phyloP scores from a whole-genome alignment of 805 yeast genomes.

The Saccharomycopsis selenospora region DNA sequence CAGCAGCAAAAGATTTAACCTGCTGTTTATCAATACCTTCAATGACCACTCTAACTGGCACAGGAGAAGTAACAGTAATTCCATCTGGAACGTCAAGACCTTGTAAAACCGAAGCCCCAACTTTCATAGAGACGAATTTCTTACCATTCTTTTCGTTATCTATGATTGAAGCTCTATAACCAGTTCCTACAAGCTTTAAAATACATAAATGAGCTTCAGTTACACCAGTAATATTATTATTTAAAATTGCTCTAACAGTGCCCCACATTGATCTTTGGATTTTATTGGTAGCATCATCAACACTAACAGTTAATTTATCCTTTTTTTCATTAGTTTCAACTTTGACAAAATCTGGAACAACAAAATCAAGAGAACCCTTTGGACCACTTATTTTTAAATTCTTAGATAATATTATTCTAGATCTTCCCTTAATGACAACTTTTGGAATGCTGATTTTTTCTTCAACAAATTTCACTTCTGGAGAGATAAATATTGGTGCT shows the following conservation, averaged over 20 bases:
- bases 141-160: slow-evolving; percentile 33
- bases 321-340: slow-evolving; percentile 30
- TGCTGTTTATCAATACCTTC: slow-evolving; percentile 87
- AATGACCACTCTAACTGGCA: slow-evolving; percentile 75
- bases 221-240: slow-evolving; percentile 78
- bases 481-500: slow-evolving; percentile 61
- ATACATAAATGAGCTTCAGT: slow-evolving; percentile 89
- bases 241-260: slow-evolving; percentile 70
- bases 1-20: slow-evolving; percentile 82
- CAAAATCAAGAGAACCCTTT: slow-evolving; percentile 55
- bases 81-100: slow-evolving; percentile 73
- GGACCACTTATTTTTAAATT: slow-evolving; percentile 57
- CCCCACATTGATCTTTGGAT: slow-evolving; percentile 93
- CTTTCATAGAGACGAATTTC: slow-evolving; percentile 64
- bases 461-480: slow-evolving; percentile 47
- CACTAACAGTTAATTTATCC: slow-evolving; percentile 43
- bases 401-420: slow-evolving; percentile 49
- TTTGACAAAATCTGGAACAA: slow-evolving; percentile 65
- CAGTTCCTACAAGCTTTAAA: slow-evolving; percentile 89
- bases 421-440: slow-evolving; percentile 59
- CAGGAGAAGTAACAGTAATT: slow-evolving; percentile 65
- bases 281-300: slow-evolving; percentile 49
- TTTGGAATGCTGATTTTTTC: slow-evolving; percentile 48
- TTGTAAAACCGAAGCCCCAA: slow-evolving; percentile 81
- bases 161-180: slow-evolving; percentile 83